Evolutionary conservation across 768 basidiomycete genomes (phyloP).

Genomic region (Amanita rubescens): DNA sequence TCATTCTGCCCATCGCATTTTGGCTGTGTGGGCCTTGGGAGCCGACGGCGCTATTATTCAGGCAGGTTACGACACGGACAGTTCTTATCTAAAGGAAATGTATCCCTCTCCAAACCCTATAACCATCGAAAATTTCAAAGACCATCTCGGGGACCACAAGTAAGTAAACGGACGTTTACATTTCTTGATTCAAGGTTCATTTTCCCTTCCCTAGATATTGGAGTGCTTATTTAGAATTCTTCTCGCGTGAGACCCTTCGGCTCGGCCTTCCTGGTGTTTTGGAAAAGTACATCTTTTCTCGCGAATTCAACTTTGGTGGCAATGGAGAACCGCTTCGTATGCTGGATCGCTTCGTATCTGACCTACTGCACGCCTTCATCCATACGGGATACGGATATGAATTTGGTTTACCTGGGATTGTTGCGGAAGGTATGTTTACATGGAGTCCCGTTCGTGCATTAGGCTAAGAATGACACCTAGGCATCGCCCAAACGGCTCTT

Average conservation of each 20-base stretch:
- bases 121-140: conserved; percentile 38
- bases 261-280: conserved; percentile 38
- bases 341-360: conserved; percentile 48
- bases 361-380: conserved; percentile 58
- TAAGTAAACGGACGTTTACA: conserved; percentile 19
- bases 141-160: conserved; percentile 52
- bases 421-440: conserved; percentile 49
- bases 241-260: conserved; percentile 32
- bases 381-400: conserved; percentile 58
- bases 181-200: background rate
- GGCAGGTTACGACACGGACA: conserved; percentile 31
- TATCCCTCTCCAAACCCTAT: conserved; percentile 40
- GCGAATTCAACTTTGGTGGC: conserved; percentile 36
- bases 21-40: conserved; percentile 57
- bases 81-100: conserved; percentile 26
- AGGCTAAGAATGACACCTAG: conserved; percentile 21
- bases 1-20: conserved; percentile 50
- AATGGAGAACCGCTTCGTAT: conserved; percentile 40
- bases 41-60: conserved; percentile 33
- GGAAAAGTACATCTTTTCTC: conserved; percentile 59
- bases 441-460: background rate
- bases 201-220: conserved; percentile 41
- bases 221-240: conserved; percentile 50
- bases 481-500: conserved; percentile 49
- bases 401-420: conserved; percentile 48